These are phyloP conservation scores for Aristolochia contorta DNA, from an alignment of 164 flowering plant genomes.

Conservation along the genomic window DNA sequence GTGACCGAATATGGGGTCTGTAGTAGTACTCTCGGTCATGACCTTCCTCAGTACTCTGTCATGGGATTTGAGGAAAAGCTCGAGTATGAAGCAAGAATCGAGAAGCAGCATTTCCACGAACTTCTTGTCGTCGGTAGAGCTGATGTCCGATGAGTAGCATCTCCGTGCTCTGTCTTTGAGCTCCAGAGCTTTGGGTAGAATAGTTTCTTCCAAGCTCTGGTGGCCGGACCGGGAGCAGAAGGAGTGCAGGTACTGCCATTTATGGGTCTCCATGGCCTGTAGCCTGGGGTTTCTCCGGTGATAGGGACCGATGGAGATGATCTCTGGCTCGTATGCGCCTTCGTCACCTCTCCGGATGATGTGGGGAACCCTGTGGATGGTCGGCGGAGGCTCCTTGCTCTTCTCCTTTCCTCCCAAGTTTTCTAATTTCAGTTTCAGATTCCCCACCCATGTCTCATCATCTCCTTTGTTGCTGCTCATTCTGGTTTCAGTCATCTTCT, in stretches of 20 bases:
- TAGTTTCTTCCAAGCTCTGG: constrained; percentile 15
- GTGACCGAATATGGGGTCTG: not conserved
- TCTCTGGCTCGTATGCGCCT: constrained; percentile 34
- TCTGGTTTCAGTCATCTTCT: no score
- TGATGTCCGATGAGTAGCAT: not conserved
- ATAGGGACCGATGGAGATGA: constrained; percentile 49
- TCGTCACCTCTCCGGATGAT: constrained; percentile 27
- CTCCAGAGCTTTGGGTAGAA: constrained; percentile 13
- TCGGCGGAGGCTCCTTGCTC: not conserved
- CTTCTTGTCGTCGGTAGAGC: not conserved
- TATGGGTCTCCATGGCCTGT: constrained; percentile 35
- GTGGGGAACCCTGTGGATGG: constrained; percentile 36
- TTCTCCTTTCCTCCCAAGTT: not conserved
- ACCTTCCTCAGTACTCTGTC: not conserved
- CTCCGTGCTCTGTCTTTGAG: constrained; percentile 19
- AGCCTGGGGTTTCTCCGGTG: constrained; percentile 29
- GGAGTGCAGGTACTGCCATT: constrained; percentile 24
- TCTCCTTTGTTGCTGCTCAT: no score
- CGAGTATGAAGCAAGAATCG: constrained; percentile 4
- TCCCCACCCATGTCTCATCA: not conserved
- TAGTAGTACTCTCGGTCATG: no score
- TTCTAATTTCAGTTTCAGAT: not conserved
- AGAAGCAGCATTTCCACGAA: constrained; percentile 3
- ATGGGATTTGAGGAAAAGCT: not conserved
- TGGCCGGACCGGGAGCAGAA: constrained; percentile 5